Evolutionary conservation across 2,329 filamentous ascomycete species (phyloP).

Genomic region (Aspergillus sojae): DNA sequence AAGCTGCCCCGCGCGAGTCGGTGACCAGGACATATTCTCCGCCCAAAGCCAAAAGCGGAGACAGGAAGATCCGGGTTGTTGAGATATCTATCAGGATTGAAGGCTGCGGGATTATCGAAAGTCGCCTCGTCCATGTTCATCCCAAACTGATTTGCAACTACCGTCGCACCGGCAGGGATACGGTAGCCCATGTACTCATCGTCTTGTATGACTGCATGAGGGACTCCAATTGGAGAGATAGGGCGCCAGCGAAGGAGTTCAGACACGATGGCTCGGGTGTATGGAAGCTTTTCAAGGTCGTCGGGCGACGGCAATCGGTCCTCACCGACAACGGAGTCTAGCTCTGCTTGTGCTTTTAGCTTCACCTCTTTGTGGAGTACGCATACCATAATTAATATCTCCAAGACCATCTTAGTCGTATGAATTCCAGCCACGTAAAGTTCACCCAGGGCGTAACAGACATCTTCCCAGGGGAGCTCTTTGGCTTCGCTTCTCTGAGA

Average conservation of each 20-base stretch:
- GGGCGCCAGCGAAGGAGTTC: constrained; percentile 43
- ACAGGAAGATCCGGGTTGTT: constrained; percentile 11
- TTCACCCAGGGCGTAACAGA: constrained; percentile 48
- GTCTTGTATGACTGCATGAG: constrained; percentile 50
- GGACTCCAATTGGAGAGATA: constrained; percentile 47
- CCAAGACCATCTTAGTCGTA: constrained; percentile 51
- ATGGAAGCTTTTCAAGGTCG: constrained; percentile 34
- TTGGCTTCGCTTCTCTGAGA: constrained; percentile 39
- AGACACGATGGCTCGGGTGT: constrained; percentile 35
- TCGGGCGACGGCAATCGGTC: constrained; percentile 35
- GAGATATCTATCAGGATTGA: constrained; percentile 41
- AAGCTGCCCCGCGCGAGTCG: constrained; percentile 6
- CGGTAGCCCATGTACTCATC: constrained; percentile 52
- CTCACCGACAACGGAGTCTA: constrained; percentile 35
- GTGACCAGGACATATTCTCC: constrained; percentile 15
- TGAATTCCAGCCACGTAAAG: constrained; percentile 54
- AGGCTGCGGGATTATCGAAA: constrained; percentile 40
- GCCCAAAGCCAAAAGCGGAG: constrained; percentile 17
- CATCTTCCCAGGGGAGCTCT: constrained; percentile 44
- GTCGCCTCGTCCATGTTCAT: constrained; percentile 44
- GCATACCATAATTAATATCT: constrained; percentile 51
- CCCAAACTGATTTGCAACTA: constrained; percentile 47
- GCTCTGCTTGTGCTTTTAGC: constrained; percentile 38
- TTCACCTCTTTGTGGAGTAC: constrained; percentile 47
- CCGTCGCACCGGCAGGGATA: constrained; percentile 50